Evolutionary conservation across 495 filamentous ascomycete species (phyloP), one percentile per base, ranked within the genome.

Genomic region (Apiosordaria backusii): DNA sequence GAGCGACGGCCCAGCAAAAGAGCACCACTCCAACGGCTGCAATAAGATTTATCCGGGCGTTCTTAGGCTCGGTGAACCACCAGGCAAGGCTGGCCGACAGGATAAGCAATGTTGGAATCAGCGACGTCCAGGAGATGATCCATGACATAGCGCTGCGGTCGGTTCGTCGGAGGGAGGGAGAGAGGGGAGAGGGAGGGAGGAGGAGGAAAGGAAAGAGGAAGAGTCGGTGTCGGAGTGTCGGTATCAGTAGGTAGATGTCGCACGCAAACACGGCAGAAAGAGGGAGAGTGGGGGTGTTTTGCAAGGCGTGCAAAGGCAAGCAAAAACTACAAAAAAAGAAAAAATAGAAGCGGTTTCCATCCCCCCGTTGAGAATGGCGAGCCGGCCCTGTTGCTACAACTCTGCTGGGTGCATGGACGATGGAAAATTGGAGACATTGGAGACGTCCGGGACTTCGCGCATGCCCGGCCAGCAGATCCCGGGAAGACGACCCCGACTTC

Each of bases 21-120:
- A 80, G 70, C 65, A 82, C 75, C 64, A 76, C 81, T 69, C 77
- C 82, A 72, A 77, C 70, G 63, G 77, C 72, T 63, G 80, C 78
- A 67, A 81, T 77, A 57, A 82, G 65, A 61, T 80, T 80, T 68
- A 81, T 70, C 68, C 76, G 74, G 65, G 77, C 72, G 71, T 71
- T 81, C 72, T 81, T 82, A 66, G 78, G 79, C 66, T 81, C 77
- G 71, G 79, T 77, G 67, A 81, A 79, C 78, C 79, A 81, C 79
- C 79, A 81, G 67, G 75, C 75, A 67, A 85, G 70, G 63, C 78
- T 74, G 69, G 83, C 78, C 71, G 80, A 77, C 67, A 83, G 62
- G 74, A 85, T 75, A 65, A 85, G 76, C 68, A 85, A 67, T 61
- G 79, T 80, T 70, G 79, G 79, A 66, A 80, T 77, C 74, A 78